Conservation (phyloP, 108 stramenopile genomes). For the Discostella stelligeroides region DNA sequence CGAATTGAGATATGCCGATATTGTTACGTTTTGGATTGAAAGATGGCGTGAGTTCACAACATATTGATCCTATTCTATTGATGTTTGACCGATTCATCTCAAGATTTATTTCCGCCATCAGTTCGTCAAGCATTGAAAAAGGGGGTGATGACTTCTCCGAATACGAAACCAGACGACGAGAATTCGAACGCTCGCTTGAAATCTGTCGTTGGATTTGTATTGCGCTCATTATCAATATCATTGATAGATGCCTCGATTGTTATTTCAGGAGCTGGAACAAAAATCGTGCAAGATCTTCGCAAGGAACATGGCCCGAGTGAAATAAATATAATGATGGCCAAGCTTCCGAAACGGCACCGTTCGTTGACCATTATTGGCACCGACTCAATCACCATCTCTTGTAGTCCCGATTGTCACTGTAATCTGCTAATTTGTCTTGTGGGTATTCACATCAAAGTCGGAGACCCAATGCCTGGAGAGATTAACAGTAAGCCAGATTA, state of each 20-base stretch:
- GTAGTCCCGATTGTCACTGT: conserved; percentile 32
- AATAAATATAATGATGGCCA: conserved; percentile 37
- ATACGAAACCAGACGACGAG: conserved; percentile 28
- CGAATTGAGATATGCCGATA: conserved; percentile 24
- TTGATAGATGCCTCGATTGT: conserved; percentile 34
- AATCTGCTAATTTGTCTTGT: conserved; percentile 29
- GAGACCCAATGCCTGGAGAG: conserved; percentile 1
- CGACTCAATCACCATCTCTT: conserved; percentile 24
- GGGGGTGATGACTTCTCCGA: not conserved
- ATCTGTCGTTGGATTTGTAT: conserved; percentile 8
- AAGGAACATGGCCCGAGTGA: conserved; percentile 22
- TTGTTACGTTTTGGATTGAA: conserved; percentile 36
- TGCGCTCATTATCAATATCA: conserved; percentile 24
- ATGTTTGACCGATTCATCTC: too few species aligned
- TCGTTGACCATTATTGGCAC: conserved; percentile 32
- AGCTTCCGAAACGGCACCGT: conserved; percentile 24
- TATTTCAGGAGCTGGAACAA: conserved; percentile 40
- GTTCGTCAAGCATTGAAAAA: conserved; percentile 4
- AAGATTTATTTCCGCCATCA: too few species aligned
- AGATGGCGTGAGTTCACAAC: conserved; percentile 37
- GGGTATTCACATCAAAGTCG: conserved; percentile 39
- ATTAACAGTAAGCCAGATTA: not conserved
- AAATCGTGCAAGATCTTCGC: conserved; percentile 25
- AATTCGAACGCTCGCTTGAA: conserved; percentile 26
- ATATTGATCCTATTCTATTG: conserved; percentile 3